A percentile compares a stretch with the other conserved stretches of the same genome.
Evolutionary conservation across 2,329 filamentous ascomycete species (phyloP).

Genomic region (Leptographium lundbergii): DNA sequence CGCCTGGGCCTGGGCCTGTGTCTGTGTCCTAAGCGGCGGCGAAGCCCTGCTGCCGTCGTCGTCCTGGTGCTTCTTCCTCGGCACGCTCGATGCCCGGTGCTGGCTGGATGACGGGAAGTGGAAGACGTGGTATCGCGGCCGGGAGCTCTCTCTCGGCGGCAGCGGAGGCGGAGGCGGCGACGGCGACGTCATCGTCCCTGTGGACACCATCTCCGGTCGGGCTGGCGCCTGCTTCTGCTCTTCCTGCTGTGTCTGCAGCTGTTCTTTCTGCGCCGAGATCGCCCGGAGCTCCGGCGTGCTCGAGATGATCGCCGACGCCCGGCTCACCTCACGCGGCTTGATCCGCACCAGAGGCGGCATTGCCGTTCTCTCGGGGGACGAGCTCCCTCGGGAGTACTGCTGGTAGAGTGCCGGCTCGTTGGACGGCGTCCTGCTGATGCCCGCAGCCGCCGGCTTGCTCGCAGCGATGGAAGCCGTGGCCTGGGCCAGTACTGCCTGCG

Average conservation of each 20-base stretch:
- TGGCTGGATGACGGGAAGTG: slow-evolving; percentile 29
- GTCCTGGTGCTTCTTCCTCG: slow-evolving; percentile 11
- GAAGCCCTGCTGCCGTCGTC: slow-evolving; percentile 3
- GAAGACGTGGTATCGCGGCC: slow-evolving; percentile 28
- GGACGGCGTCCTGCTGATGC: slow-evolving; percentile 10
- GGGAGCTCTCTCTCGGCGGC: slow-evolving; percentile 24
- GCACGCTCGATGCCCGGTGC: slow-evolving; percentile 25
- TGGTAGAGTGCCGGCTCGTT: slow-evolving; percentile 1
- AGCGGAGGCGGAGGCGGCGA: slow-evolving; percentile 40
- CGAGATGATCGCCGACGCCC: slow-evolving; percentile 51
- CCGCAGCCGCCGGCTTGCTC: too few species aligned
- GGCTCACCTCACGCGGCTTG: slow-evolving; percentile 33
- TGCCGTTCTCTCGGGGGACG: background rate
- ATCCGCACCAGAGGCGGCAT: background rate
- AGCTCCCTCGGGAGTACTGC: slow-evolving; percentile 7
- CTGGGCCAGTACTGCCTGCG: slow-evolving; percentile 5
- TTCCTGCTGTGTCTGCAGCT: slow-evolving; percentile 4
- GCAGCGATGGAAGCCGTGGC: slow-evolving; percentile 7
- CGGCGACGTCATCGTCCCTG: slow-evolving; percentile 68
- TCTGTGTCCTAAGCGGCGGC: slow-evolving; percentile 17
- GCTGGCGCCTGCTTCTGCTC: slow-evolving; percentile 12
- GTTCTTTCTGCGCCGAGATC: slow-evolving; percentile 31
- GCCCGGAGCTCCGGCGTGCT: slow-evolving; percentile 49
- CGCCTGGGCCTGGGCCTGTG: slow-evolving; percentile 21
- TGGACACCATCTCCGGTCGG: slow-evolving; percentile 34